phyloP scores from a whole-genome alignment of 768 basidiomycete species.

The Collybiopsis luxurians region DNA sequence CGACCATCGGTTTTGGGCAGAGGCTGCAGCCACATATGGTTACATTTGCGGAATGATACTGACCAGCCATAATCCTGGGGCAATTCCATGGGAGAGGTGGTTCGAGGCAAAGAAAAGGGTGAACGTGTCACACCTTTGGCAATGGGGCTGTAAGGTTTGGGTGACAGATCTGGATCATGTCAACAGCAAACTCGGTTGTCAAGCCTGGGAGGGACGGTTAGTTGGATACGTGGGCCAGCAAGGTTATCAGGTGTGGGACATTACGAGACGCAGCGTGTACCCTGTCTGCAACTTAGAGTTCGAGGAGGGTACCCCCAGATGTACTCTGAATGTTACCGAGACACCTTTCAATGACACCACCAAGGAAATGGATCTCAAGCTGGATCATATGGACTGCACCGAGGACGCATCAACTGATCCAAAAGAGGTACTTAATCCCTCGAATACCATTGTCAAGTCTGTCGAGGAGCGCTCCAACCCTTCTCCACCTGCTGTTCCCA shows the following conservation, averaged over 20 bases:
- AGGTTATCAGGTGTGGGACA: conserved; percentile 9
- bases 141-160: conserved; percentile 10
- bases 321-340: too few relatives aligned
- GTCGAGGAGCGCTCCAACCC: too few relatives aligned
- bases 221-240: conserved; percentile 13
- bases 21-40: neutral
- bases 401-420: too few relatives aligned
- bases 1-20: neutral
- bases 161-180: conserved; percentile 12
- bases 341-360: too few relatives aligned
- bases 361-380: too few relatives aligned
- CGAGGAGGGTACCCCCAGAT: neutral
- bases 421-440: too few relatives aligned
- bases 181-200: conserved; percentile 11
- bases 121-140: conserved; percentile 12
- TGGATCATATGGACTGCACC: too few relatives aligned
- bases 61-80: neutral
- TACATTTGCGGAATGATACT: neutral
- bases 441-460: too few relatives aligned
- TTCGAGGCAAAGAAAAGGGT: neutral
- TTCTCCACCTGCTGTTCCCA: too few relatives aligned
- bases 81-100: neutral
- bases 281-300: conserved; percentile 10
- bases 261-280: neutral
- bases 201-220: conserved; percentile 13